Base-by-base conservation (phyloP, 1,284 basidiomycete genomes). In the Afroboletus lepidellus region DNA sequence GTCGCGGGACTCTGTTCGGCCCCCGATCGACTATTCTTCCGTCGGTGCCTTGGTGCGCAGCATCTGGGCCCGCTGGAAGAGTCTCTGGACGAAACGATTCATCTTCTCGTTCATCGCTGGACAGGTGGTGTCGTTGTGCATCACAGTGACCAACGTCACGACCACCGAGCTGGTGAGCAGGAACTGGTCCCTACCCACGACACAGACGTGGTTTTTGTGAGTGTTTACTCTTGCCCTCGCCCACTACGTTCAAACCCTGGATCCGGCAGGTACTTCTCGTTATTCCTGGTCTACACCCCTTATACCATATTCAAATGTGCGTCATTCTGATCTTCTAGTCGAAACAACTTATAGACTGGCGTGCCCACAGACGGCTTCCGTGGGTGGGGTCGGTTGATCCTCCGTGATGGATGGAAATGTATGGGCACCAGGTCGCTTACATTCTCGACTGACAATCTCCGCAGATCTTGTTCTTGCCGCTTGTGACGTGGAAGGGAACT, bases 331-430 rank as follows among this genome's bases (percentile, higher is more conserved):
- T 37, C 47, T 46, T 41, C 39, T 34, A 44, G 1, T 29, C 16
- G 34, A 41, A 24, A 23, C 29, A 49, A 24, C 39, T 37, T 23
- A 46, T 21, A 13, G 48, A 27, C 32, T 46, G 53, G 41, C 46
- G 34, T 36, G 45, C 54, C 18, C 5, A 45, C 56, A 90, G 88
- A 93, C 61, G 90, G 90, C 16, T 76, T 86, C 55, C 83, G 79
- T 60, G 90, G 90, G 27, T 93, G 90, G 90, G 77, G 71, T 29
- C 81, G 80, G 53, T 78, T 93, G 76, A 64, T 93, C 21, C 57
- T 77, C 41, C 77, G 74, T 20, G 90, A 92, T 59, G 90, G 90
- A 16, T 93, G 90, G 90, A 92, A 87, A 77, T 94, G 89, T 89
- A 59, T 33, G 82, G 66, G 36, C 34, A 15, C 48, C 25, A 8